Conservation (phyloP, 352 stramenopile species). For the Globisporangium iwayamae region DNA sequence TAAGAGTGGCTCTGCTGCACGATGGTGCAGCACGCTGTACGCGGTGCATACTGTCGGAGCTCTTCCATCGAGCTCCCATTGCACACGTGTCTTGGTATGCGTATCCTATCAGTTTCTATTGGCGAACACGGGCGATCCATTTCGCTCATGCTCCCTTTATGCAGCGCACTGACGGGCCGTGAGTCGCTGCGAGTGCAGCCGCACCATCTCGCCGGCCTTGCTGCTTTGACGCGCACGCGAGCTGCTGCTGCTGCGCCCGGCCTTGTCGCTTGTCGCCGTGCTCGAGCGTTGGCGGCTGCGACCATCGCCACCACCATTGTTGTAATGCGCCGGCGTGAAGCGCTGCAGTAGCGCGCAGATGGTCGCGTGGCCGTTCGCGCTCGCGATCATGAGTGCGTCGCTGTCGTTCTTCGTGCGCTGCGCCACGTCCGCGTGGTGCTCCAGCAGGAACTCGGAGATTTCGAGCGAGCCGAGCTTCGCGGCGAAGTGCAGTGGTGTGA, state of each 20-base stretch:
- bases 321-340: constrained; percentile 20
- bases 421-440: constrained; percentile 58
- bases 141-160: not conserved
- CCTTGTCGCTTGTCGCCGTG: constrained; percentile 12
- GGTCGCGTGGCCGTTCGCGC: constrained; percentile 54
- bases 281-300: constrained; percentile 13
- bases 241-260: constrained; percentile 21
- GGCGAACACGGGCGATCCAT: not conserved
- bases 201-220: constrained; percentile 40
- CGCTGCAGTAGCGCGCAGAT: constrained; percentile 69
- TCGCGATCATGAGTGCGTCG: constrained; percentile 71
- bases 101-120: constrained; percentile 3
- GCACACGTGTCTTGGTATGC: not conserved
- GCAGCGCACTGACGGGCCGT: constrained; percentile 21
- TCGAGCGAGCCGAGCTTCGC: constrained; percentile 59
- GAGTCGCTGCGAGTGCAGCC: constrained; percentile 33
- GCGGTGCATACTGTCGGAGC: not conserved
- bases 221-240: constrained; percentile 26
- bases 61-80: constrained; percentile 16
- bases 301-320: not conserved
- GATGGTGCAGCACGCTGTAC: too few species aligned
- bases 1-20: too few species aligned
- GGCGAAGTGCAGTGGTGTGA: constrained; percentile 77
- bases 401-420: constrained; percentile 77
- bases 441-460: constrained; percentile 60